Evolutionary conservation across 2,329 filamentous ascomycete species (phyloP), one percentile per base, ranked within the genome.

Genomic region (Alternaria viburni): DNA sequence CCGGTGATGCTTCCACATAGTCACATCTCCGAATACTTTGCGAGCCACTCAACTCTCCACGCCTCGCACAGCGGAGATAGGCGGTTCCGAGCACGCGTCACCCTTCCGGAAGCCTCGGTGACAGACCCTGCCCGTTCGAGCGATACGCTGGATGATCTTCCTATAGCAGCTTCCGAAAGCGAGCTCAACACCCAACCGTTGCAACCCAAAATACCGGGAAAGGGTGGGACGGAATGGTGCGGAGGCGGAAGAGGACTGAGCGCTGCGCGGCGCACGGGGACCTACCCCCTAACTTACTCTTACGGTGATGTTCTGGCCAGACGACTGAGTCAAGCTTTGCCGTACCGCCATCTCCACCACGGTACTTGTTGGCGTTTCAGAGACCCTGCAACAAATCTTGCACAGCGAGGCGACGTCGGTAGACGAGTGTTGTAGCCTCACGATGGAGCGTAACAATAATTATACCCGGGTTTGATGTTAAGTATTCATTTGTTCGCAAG

Each of bases 211-310:
- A 43, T 5, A 21, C 44, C 55, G 28, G 55, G 45, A 57, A 45
- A 50, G 45, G 28, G 55, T 49, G 55, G 55, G 26, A 55, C 52
- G 52, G 44, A 57, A 50, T 57, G 17, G 44, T 41, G 45, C 45
- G 55, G 49, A 52, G 49, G 49, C 49, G 30, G 49, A 52, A 36
- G 49, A 52, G 49, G 49, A 52, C 49, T 52, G 49, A 52, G 49
- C 49, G n/a, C 44, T 28, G 25, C 26, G 30, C 44, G 19, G 30
- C 45, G 28, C 30, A 36, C 55, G 30, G 25, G 19, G 28, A 19
- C 55, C 55, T 23, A 12, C 23, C 44, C 28, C 21, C 45, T 32
- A 41, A 25, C 49, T 52, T 36, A 15, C 17, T 51, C 49, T 32
- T 23, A 52, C 30, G 32, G 19, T 36, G n/a, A 23, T 50, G 55